phyloP scores from a whole-genome alignment of 768 basidiomycete genomes.

The Cyclocybe cylindracea region DNA sequence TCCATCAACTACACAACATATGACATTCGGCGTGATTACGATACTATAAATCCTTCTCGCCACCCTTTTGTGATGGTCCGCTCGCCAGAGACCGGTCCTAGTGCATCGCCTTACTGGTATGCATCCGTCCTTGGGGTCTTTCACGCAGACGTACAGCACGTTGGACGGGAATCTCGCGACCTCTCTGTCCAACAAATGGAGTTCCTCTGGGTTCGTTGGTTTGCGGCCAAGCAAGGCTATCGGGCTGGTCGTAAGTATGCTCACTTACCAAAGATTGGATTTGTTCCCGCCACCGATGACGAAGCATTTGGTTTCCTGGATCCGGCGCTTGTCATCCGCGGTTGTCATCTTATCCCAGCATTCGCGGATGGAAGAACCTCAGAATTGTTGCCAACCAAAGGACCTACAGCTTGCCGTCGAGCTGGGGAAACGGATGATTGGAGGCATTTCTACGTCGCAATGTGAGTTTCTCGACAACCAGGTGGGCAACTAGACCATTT shows the following conservation, averaged over 20 bases:
- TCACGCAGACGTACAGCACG: constrained; percentile 19
- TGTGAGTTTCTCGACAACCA: constrained; percentile 22
- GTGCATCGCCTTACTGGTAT: constrained; percentile 24
- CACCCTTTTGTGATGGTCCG: constrained; percentile 32
- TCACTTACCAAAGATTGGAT: constrained; percentile 28
- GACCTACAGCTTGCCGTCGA: constrained; percentile 1
- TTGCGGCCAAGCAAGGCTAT: constrained; percentile 26
- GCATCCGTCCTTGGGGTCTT: constrained; percentile 19
- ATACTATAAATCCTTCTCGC: constrained; percentile 34
- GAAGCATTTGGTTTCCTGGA: constrained; percentile 37
- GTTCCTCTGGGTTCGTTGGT: constrained; percentile 44
- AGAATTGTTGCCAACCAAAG: constrained; percentile 10
- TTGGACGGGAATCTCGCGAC: constrained; percentile 5
- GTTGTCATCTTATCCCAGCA: constrained; percentile 25
- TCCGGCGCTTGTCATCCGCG: constrained; percentile 25
- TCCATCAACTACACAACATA: constrained; percentile 43
- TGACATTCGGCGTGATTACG: constrained; percentile 36
- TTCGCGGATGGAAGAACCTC: constrained; percentile 22
- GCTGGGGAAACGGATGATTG: constrained; percentile 12
- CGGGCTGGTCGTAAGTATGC: constrained; percentile 24
- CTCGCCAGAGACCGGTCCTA: constrained; percentile 12
- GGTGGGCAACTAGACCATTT: background rate
- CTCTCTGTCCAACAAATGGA: constrained; percentile 24
- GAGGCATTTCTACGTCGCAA: constrained; percentile 32
- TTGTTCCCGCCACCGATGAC: constrained; percentile 25